A percentile compares a stretch with the other conserved stretches of the same genome.
These are phyloP conservation scores for Fusarium dlaminii DNA, from an alignment of 2,329 filamentous ascomycete species.

Conservation along the genomic window DNA sequence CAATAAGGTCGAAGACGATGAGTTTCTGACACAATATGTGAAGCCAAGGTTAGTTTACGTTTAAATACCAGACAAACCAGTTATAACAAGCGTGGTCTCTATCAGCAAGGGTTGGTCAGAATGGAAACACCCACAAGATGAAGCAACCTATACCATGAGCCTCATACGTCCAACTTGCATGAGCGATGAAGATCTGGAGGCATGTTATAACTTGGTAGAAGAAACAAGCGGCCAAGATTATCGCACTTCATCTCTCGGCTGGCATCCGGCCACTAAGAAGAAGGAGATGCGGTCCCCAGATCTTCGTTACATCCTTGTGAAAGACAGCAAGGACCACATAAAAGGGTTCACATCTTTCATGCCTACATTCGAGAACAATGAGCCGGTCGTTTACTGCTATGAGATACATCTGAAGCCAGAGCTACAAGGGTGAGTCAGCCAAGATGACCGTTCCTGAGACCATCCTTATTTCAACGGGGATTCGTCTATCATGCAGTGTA, in stretches of 20 bases:
- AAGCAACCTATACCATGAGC: slow-evolving; percentile 53
- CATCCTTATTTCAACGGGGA: slow-evolving; percentile 3
- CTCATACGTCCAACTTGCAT: slow-evolving; percentile 56
- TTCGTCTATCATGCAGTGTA: not conserved
- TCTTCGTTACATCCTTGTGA: slow-evolving; percentile 74
- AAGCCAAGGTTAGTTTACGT: slow-evolving; percentile 53
- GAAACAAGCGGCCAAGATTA: slow-evolving; percentile 73
- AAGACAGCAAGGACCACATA: slow-evolving; percentile 47
- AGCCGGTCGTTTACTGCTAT: slow-evolving; percentile 79
- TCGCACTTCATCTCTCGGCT: slow-evolving; percentile 67
- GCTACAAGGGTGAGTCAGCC: slow-evolving; percentile 60
- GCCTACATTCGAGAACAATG: slow-evolving; percentile 73
- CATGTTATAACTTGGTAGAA: slow-evolving; percentile 67
- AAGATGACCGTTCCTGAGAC: not conserved
- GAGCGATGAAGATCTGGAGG: slow-evolving; percentile 55
- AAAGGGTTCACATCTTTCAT: slow-evolving; percentile 73
- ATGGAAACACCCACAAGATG: slow-evolving; percentile 63
- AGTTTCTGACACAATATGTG: slow-evolving; percentile 61
- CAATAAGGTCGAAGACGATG: slow-evolving; percentile 57
- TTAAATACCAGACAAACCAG: not conserved
- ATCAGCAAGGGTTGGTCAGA: slow-evolving; percentile 45
- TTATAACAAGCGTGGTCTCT: not conserved
- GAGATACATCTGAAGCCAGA: slow-evolving; percentile 74
- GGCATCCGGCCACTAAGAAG: slow-evolving; percentile 69
- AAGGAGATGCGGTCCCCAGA: slow-evolving; percentile 74